phyloP scores from a whole-genome alignment of 768 basidiomycete species.

The Mycena belliarum region DNA sequence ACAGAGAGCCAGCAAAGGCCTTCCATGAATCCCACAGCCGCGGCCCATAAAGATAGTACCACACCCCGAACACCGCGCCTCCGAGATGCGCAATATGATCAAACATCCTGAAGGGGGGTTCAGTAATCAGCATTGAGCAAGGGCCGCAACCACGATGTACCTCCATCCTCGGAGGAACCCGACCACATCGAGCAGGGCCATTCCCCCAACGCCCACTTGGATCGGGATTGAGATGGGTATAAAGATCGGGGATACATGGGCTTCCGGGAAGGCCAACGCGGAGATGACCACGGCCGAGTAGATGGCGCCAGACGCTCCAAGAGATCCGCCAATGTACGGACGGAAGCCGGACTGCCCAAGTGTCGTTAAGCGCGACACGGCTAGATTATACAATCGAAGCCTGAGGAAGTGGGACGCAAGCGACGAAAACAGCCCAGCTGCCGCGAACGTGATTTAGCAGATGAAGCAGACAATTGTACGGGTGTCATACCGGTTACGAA shows the following conservation, averaged over 20 bases:
- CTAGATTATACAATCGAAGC: constrained; percentile 30
- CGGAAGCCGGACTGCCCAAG: constrained; percentile 10
- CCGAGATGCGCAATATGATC: constrained; percentile 71
- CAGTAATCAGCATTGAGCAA: background rate
- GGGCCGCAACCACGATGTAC: constrained; percentile 35
- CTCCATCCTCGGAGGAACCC: constrained; percentile 64
- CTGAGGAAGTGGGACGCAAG: constrained; percentile 54
- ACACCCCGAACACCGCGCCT: constrained; percentile 59
- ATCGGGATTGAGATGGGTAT: constrained; percentile 58
- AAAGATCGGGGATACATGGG: constrained; percentile 54
- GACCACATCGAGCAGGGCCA: constrained; percentile 53
- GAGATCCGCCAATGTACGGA: constrained; percentile 37
- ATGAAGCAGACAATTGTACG: background rate
- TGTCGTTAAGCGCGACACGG: constrained; percentile 18
- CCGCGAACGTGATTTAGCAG: background rate
- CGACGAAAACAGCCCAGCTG: constrained; percentile 60
- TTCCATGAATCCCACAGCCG: constrained; percentile 26
- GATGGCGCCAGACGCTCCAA: constrained; percentile 68
- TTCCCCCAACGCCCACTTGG: constrained; percentile 51
- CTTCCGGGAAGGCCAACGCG: constrained; percentile 57
- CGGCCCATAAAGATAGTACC: constrained; percentile 54
- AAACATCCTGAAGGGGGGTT: constrained; percentile 38
- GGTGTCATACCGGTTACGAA: constrained; percentile 45
- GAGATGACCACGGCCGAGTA: constrained; percentile 56
- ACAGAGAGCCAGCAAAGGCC: background rate